Evolutionary conservation across 352 stramenopile genomes (phyloP).

Genomic region (Bremia lactucae): DNA sequence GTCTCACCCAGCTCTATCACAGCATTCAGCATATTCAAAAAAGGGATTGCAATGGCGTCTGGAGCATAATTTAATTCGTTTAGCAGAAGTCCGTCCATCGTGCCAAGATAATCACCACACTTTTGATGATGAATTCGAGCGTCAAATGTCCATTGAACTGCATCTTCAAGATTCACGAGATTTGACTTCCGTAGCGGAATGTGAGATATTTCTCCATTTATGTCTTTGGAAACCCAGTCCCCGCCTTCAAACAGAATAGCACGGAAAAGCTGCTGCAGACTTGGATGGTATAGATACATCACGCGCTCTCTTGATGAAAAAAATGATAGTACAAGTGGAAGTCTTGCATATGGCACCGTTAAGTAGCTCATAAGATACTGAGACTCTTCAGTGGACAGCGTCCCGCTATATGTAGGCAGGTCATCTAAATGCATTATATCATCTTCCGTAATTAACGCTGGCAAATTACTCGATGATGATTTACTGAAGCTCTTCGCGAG

Average conservation of each 20-base stretch:
- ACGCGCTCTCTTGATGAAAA: conserved; percentile 89
- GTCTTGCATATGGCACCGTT: conserved; percentile 96
- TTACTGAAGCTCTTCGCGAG: conserved; percentile 44
- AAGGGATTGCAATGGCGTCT: conserved; percentile 64
- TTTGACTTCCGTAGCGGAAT: conserved; percentile 78
- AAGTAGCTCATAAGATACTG: conserved; percentile 98
- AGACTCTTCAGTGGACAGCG: conserved; percentile 92
- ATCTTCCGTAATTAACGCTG: conserved; percentile 86
- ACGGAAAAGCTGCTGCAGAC: conserved; percentile 76
- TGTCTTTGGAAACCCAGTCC: conserved; percentile 64
- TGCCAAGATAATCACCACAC: conserved; percentile 86
- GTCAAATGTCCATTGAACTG: conserved; percentile 62
- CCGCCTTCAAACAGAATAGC: conserved; percentile 86
- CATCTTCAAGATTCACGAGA: conserved; percentile 70
- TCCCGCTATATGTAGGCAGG: conserved; percentile 93
- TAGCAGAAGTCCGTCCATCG: conserved; percentile 93
- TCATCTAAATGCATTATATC: conserved; percentile 96
- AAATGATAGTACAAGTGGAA: conserved; percentile 95
- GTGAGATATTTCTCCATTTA: conserved; percentile 54
- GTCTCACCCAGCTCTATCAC: conserved; percentile 74
- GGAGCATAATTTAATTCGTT: conserved; percentile 97
- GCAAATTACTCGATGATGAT: conserved; percentile 18
- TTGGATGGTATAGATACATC: conserved; percentile 81
- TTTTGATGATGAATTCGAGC: conserved; percentile 66
- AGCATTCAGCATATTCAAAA: conserved; percentile 76